Conservation (phyloP, 2,329 filamentous ascomycete genomes). For the Colletotrichum viniferum region DNA sequence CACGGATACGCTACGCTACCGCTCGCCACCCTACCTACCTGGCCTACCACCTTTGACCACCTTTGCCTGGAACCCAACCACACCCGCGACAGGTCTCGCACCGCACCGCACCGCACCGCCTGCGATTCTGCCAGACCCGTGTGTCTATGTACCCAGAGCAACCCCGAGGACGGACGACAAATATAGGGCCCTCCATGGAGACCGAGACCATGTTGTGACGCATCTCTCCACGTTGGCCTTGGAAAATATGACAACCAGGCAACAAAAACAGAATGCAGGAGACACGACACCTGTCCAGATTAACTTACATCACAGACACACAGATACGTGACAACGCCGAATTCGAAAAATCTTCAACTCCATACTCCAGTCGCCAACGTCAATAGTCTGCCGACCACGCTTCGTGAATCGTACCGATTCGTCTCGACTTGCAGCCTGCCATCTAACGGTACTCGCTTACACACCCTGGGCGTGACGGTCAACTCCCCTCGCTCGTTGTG, state of each 20-base stretch:
- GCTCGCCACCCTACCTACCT: neutral
- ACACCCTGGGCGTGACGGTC: neutral
- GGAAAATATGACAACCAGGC: neutral
- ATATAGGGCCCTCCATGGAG: neutral
- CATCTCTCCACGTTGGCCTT: neutral
- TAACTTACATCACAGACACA: neutral
- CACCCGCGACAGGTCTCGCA: neutral
- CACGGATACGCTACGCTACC: neutral
- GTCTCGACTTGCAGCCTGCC: neutral
- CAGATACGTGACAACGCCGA: neutral
- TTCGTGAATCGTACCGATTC: neutral
- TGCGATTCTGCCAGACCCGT: neutral
- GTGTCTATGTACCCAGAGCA: neutral
- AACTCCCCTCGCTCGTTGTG: neutral
- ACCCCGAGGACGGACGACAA: neutral
- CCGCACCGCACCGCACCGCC: neutral
- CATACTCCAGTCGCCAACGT: neutral
- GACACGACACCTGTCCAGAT: neutral
- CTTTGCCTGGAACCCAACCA: neutral
- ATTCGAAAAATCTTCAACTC: neutral
- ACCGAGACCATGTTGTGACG: neutral
- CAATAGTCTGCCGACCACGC: neutral
- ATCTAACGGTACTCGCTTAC: neutral
- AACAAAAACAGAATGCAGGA: neutral
- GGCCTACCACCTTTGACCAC: neutral